phyloP scores from a whole-genome alignment of 2,329 filamentous ascomycete species.

The Diplodia corticola region DNA sequence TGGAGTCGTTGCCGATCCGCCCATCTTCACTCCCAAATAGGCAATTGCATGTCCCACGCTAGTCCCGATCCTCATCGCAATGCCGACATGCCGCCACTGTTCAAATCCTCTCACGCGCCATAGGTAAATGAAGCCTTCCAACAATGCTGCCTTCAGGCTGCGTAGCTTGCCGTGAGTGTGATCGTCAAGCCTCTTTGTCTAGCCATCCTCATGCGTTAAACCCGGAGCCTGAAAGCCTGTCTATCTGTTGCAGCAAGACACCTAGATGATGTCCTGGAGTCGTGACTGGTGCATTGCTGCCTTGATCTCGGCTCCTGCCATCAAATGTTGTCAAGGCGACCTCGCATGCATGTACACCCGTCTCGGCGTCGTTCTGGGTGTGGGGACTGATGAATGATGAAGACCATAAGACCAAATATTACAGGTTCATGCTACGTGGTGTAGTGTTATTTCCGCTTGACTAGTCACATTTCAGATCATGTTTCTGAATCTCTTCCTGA shows the following conservation, averaged over 20 bases:
- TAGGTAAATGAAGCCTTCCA: neutral
- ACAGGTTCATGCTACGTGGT: no score
- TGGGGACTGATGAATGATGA: no score
- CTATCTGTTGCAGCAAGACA: neutral
- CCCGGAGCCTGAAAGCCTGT: neutral
- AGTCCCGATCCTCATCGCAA: neutral
- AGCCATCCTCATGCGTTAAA: neutral
- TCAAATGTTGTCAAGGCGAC: neutral
- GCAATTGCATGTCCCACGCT: neutral
- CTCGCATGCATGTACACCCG: no score
- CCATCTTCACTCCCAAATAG: no score
- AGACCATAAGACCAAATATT: neutral
- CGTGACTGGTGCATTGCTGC: neutral
- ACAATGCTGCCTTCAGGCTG: neutral
- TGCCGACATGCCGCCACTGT: neutral
- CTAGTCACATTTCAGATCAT: no score
- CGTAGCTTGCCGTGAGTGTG: neutral
- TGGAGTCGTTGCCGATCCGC: neutral
- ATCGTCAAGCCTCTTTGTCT: neutral
- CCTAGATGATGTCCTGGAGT: neutral
- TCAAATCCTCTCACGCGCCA: neutral
- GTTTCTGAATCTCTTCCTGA: no score
- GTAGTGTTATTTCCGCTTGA: no score
- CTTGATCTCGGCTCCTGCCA: neutral
- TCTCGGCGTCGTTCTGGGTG: neutral